Conservation (phyloP, 495 filamentous ascomycete species). For the Glarea lozoyensis region DNA sequence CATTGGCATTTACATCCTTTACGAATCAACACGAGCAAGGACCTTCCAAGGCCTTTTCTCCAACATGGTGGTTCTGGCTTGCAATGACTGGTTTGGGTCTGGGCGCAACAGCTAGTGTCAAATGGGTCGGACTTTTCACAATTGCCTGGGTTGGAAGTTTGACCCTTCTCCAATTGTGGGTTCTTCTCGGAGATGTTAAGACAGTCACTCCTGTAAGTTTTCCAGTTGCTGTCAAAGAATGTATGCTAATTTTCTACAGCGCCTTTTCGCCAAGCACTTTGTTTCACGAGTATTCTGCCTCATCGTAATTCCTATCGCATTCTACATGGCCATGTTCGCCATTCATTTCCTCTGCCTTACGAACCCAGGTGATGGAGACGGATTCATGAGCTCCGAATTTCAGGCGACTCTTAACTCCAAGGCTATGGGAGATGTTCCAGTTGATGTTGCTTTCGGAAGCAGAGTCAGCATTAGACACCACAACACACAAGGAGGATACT, state of each 20-base stretch:
- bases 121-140: conserved; percentile 98
- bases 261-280: conserved; percentile 86
- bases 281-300: conserved; percentile 86
- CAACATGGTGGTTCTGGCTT: conserved; percentile 98
- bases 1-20: conserved; percentile 83
- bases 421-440: conserved; percentile 88
- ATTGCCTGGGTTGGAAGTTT: conserved; percentile 96
- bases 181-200: conserved; percentile 79
- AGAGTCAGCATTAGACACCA: conserved; percentile 79
- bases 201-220: conserved; percentile 55
- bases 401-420: conserved; percentile 96
- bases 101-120: conserved; percentile 89
- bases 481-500: conserved; percentile 95
- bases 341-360: conserved; percentile 89
- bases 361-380: conserved; percentile 94
- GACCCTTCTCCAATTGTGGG: conserved; percentile 88
- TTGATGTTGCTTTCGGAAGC: conserved; percentile 83
- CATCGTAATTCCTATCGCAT: conserved; percentile 78
- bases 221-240: not conserved
- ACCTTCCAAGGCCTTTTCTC: conserved; percentile 72
- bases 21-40: conserved; percentile 95
- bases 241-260: conserved; percentile 5
- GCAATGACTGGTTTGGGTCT: conserved; percentile 75
- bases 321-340: conserved; percentile 93
- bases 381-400: conserved; percentile 99